These are phyloP conservation scores for Rosa persica DNA, from an alignment of 306 rosid species.

Conservation along the genomic window DNA sequence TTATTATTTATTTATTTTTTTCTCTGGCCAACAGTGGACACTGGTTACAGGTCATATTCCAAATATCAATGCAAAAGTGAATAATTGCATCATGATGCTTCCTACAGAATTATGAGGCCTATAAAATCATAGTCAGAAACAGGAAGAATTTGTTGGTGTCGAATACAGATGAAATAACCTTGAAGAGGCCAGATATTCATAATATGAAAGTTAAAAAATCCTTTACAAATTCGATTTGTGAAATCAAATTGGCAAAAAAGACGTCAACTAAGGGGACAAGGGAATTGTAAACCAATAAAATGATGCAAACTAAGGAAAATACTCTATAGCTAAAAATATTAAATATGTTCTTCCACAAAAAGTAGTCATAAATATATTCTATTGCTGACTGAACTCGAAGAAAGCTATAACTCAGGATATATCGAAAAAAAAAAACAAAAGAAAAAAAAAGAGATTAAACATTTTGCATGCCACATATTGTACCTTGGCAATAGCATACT, in stretches of 20 bases:
- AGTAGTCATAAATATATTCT: not conserved
- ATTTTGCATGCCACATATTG: not conserved
- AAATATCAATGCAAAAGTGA: not conserved
- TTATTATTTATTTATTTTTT: no score
- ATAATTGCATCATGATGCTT: not conserved
- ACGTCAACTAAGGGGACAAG: not conserved
- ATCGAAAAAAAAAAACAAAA: not conserved
- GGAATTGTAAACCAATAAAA: not conserved
- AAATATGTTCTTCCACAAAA: not conserved
- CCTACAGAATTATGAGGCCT: not conserved
- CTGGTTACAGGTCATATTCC: not conserved
- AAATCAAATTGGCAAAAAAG: not conserved
- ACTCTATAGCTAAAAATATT: no score
- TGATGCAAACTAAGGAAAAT: not conserved
- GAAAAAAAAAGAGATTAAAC: not conserved
- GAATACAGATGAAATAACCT: not conserved
- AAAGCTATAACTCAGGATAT: not conserved
- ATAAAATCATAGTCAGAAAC: no score
- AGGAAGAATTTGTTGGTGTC: no score
- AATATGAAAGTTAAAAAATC: not conserved
- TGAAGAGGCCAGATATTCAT: not conserved
- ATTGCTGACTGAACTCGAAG: not conserved
- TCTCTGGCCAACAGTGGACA: no score
- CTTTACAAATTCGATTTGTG: not conserved
- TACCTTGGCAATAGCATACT: not conserved